Base-by-base conservation (phyloP, 192 early-diverging fungal genomes). In the Entomortierella lignicola region DNA sequence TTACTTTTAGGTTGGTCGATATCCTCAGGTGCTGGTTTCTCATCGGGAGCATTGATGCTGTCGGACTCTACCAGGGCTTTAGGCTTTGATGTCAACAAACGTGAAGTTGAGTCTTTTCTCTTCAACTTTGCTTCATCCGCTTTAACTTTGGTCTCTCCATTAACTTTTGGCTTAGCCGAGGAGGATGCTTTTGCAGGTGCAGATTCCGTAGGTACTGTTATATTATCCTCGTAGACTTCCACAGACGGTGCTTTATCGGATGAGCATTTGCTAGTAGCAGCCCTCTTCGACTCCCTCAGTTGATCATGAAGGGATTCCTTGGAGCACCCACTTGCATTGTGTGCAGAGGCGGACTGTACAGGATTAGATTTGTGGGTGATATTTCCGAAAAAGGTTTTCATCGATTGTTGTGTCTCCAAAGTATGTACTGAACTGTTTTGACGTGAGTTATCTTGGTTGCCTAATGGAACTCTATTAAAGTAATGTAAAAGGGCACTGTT, bases 401-500 rank as follows among this genome's bases (percentile, higher is more conserved):
- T 8, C 18, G 58, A 43, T 43, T 43, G 34, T 7, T 10, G 58
- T 39, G 41, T 20, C 41, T 43, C 60, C 57, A 27, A 31, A 25
- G 0, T n/a, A 15, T 1, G 15, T 60, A 4, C 10, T 39, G 23
- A 42, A 12, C 7, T 21, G n/a, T 58, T 50, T 18, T 55, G 57
- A 15, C 2, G 4, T 25, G 2, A 30, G 21, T 23, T 32, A 41
- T 31, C 52, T 37, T 41, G 47, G 1, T 15, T 26, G 34, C 32
- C 56, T 37, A 60, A 27, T 0, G n/a, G 47, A n/a, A 42, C 26
- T 27, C 42, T 67, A 39, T 11, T 68, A 34, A 75, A 68, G 23
- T 63, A 75, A 26, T 55, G 67, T 18, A 61, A 18, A 15, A 75
- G 25, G 11, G 26, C 55, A 21, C 55, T 42, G 6, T 26, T 62